A percentile compares a stretch with the other conserved stretches of the same genome.
These are phyloP conservation scores for Fusarium subtropicale DNA, from an alignment of 2,329 filamentous ascomycete species.

Conservation along the genomic window DNA sequence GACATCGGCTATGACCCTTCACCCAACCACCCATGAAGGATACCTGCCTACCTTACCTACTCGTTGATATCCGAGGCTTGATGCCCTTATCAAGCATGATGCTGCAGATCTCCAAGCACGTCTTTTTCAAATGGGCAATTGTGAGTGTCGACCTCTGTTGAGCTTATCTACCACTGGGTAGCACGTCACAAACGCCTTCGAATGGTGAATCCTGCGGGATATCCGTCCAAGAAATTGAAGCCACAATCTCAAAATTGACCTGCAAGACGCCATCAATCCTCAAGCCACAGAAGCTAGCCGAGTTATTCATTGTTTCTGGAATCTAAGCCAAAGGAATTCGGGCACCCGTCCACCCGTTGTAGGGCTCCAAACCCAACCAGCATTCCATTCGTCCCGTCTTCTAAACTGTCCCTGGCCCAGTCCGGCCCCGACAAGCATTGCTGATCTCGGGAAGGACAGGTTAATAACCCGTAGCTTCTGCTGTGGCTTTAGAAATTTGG, in stretches of 20 bases:
- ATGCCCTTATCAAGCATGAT: background rate
- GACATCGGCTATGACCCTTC: slow-evolving; percentile 13
- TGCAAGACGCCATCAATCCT: slow-evolving; percentile 16
- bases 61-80: background rate
- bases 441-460: slow-evolving; percentile 44
- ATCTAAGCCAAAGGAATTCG: slow-evolving; percentile 22
- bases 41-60: background rate
- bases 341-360: slow-evolving; percentile 27
- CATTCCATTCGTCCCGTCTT: slow-evolving; percentile 38
- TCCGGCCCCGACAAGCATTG: slow-evolving; percentile 36
- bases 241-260: slow-evolving; percentile 3
- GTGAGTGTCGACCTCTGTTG: background rate
- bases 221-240: background rate
- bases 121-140: background rate
- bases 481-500: slow-evolving; percentile 6
- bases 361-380: slow-evolving; percentile 30
- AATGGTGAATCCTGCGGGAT: background rate
- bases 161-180: background rate
- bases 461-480: slow-evolving; percentile 27
- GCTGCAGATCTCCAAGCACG: background rate
- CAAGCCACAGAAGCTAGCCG: slow-evolving; percentile 33
- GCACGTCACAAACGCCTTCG: slow-evolving; percentile 6
- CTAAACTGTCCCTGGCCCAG: slow-evolving; percentile 18
- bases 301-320: slow-evolving; percentile 24
- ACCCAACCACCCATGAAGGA: background rate